Conservation (phyloP, 2,329 filamentous ascomycete species). For the Aspergillus fructus region DNA sequence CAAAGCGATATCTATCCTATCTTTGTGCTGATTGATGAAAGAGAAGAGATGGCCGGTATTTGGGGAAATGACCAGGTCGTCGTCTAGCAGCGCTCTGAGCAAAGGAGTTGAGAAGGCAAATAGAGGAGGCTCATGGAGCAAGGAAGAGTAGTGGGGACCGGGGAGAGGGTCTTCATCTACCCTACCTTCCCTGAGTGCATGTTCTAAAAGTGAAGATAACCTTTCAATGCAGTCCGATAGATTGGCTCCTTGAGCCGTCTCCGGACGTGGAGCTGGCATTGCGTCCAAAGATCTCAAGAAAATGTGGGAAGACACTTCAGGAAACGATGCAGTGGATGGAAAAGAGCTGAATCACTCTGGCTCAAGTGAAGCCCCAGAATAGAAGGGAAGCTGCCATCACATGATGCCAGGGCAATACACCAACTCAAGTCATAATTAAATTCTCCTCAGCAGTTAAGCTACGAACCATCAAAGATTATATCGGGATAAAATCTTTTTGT, state of each 20-base stretch:
- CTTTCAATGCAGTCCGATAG: conserved; percentile 3
- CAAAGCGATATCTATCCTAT: neutral
- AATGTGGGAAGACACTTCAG: neutral
- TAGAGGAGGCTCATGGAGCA: neutral
- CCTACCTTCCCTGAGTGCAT: neutral
- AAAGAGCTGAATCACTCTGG: neutral
- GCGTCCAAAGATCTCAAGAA: neutral
- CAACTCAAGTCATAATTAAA: neutral
- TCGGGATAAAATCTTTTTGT: neutral
- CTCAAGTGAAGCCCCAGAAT: neutral
- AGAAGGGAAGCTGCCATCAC: conserved; percentile 4
- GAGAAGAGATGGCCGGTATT: conserved; percentile 1
- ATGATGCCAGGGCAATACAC: neutral
- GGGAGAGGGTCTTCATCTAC: neutral
- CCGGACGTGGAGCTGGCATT: conserved; percentile 1
- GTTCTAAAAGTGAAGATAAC: conserved; percentile 6
- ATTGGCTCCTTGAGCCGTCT: neutral
- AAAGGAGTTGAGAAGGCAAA: conserved; percentile 7
- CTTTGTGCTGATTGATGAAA: neutral
- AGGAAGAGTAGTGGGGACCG: conserved; percentile 2
- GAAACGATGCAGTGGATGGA: neutral
- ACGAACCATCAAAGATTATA: neutral
- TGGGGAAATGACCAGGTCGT: neutral
- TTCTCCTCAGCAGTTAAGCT: neutral
- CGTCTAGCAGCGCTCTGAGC: conserved; percentile 6